phyloP scores from a whole-genome alignment of 768 basidiomycete genomes.

The Cystobasidium tubakii region DNA sequence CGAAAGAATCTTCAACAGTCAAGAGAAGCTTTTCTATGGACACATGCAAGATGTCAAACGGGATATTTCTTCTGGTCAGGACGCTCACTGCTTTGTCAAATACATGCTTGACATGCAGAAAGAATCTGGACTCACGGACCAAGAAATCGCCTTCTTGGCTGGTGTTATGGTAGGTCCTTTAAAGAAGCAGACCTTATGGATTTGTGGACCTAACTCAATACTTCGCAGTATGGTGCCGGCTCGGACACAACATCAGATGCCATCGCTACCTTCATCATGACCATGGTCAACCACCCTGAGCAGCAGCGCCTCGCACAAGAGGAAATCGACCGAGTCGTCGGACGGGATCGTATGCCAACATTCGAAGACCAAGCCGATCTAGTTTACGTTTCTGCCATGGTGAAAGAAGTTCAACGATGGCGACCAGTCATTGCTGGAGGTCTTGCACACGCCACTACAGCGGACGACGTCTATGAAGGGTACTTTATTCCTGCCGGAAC shows the following conservation, averaged over 20 bases:
- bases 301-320: slow-evolving; percentile 32
- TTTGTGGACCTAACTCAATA: not conserved
- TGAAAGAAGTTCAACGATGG: slow-evolving; percentile 44
- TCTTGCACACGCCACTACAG: slow-evolving; percentile 48
- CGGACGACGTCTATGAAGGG: slow-evolving; percentile 55
- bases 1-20: slow-evolving; percentile 37
- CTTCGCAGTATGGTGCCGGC: slow-evolving; percentile 30
- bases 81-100: slow-evolving; percentile 40
- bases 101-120: slow-evolving; percentile 39
- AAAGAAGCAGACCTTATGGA: not conserved
- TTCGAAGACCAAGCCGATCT: slow-evolving; percentile 43
- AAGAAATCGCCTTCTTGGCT: slow-evolving; percentile 44
- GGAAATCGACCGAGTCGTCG: slow-evolving; percentile 44
- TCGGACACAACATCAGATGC: slow-evolving; percentile 64
- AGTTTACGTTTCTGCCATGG: slow-evolving; percentile 41
- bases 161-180: slow-evolving; percentile 39
- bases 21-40: slow-evolving; percentile 39
- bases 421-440: slow-evolving; percentile 44
- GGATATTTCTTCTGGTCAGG: slow-evolving; percentile 23
- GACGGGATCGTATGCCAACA: slow-evolving; percentile 41
- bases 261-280: slow-evolving; percentile 53
- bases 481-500: slow-evolving; percentile 53
- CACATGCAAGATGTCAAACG: slow-evolving; percentile 40
- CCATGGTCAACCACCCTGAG: slow-evolving; percentile 37
- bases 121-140: slow-evolving; percentile 39